These are phyloP conservation scores for Neurospora sp. DNA, from an alignment of 495 filamentous ascomycete genomes.

Conservation along the genomic window DNA sequence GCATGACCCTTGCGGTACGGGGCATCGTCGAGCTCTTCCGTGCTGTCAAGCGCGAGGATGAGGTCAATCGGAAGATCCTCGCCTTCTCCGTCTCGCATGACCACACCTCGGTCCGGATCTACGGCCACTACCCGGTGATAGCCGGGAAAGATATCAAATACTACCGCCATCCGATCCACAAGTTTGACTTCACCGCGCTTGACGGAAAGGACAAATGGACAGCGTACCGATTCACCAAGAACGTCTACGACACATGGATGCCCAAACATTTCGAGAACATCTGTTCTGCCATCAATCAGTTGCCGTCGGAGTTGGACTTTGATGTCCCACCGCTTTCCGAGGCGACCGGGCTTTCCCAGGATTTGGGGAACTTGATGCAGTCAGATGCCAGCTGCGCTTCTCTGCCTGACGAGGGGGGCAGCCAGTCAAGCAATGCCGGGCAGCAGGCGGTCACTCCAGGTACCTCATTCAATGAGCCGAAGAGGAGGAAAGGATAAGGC, in stretches of 20 bases:
- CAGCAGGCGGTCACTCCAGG: too few relatives aligned
- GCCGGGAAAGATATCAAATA: constrained; percentile 1
- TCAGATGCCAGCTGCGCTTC: too few relatives aligned
- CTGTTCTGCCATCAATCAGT: constrained; percentile 30
- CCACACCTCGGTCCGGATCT: too few relatives aligned
- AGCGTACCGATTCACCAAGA: constrained; percentile 18
- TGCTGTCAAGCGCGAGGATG: constrained; percentile 1
- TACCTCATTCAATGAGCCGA: too few relatives aligned
- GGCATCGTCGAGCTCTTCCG: too few relatives aligned
- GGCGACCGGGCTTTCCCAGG: background rate
- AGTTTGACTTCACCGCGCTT: background rate
- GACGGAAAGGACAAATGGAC: constrained; percentile 11
- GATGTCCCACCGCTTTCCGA: background rate
- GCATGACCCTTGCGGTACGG: too few relatives aligned
- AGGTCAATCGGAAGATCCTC: too few relatives aligned
- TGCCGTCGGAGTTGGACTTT: constrained; percentile 22
- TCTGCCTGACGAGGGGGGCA: too few relatives aligned
- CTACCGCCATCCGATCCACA: constrained; percentile 6
- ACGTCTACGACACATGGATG: constrained; percentile 33
- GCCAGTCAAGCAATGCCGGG: too few relatives aligned
- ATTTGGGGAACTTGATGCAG: background rate
- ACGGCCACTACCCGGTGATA: constrained; percentile 18
- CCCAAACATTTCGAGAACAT: constrained; percentile 29
- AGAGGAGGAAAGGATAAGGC: too few relatives aligned
- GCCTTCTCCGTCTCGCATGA: too few relatives aligned